phyloP scores from a whole-genome alignment of 164 flowering plant species.

The Tetrastigma voinierianum region DNA sequence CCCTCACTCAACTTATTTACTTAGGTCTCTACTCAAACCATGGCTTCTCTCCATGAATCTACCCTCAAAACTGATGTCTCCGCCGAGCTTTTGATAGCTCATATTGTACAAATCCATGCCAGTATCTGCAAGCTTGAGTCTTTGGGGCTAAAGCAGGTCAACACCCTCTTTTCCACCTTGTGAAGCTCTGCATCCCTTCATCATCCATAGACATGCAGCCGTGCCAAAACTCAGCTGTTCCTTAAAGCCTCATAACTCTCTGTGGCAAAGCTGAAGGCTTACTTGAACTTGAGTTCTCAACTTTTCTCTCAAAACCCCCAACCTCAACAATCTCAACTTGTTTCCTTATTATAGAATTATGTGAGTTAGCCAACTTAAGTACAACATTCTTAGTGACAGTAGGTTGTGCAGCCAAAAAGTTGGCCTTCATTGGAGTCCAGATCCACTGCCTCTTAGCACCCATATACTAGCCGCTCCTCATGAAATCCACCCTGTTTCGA shows the following conservation, averaged over 20 bases:
- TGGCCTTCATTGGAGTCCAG: constrained; percentile 69
- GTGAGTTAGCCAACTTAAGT: too few species aligned
- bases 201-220: constrained; percentile 28
- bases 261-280: constrained; percentile 51
- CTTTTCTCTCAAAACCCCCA: constrained; percentile 22
- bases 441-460: constrained; percentile 63
- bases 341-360: too few species aligned
- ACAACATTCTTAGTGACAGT: constrained; percentile 28
- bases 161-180: constrained; percentile 43
- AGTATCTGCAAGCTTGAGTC: constrained; percentile 42
- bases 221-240: constrained; percentile 30
- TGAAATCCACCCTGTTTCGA: constrained; percentile 40
- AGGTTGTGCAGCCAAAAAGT: constrained; percentile 32
- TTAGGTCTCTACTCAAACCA: constrained; percentile 1
- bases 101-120: constrained; percentile 32
- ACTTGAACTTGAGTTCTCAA: constrained; percentile 45
- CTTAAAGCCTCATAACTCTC: constrained; percentile 35
- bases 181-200: constrained; percentile 37
- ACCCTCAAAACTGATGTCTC: too few species aligned
- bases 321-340: constrained; percentile 34
- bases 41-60: constrained; percentile 33
- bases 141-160: constrained; percentile 41
- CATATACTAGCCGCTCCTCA: constrained; percentile 48
- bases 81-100: constrained; percentile 27
- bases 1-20: constrained; percentile 6